Conservation (phyloP, 305 asterid genomes). For the Fraxinus dipetala region DNA sequence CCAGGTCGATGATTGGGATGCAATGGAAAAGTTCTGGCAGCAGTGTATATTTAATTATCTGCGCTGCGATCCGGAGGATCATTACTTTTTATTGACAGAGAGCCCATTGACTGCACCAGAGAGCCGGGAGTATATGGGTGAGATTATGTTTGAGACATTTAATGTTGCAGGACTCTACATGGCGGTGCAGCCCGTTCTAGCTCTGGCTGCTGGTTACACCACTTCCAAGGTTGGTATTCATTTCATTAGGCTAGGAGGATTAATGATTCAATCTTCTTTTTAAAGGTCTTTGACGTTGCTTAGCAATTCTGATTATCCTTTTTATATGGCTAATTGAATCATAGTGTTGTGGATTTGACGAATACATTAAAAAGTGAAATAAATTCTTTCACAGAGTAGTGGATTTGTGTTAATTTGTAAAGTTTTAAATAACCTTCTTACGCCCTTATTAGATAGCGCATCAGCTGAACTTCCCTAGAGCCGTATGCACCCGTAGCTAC, state of each 20-base stretch:
- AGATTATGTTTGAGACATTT: constrained; percentile 93
- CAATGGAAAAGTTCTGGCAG: constrained; percentile 97
- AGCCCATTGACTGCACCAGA: constrained; percentile 92
- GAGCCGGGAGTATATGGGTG: constrained; percentile 88
- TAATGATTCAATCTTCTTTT: not conserved
- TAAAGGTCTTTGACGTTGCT: not conserved
- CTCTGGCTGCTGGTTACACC: constrained; percentile 96
- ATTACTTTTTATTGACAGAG: constrained; percentile 84
- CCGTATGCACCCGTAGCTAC: not conserved
- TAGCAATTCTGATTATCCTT: not conserved
- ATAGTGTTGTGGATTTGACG: not conserved
- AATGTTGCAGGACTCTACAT: constrained; percentile 87
- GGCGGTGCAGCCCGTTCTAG: constrained; percentile 95
- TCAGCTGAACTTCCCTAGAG: not conserved
- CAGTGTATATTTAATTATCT: constrained; percentile 75
- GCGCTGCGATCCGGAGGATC: constrained; percentile 96
- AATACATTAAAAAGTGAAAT: not conserved
- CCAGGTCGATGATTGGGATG: constrained; percentile 90
- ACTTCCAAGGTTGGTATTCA: constrained; percentile 68
- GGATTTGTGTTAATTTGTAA: constrained; percentile 13
- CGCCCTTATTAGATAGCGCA: not conserved
- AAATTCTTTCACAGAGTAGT: not conserved
- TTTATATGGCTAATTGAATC: constrained; percentile 4
- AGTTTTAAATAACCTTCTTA: not conserved
- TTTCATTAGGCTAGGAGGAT: constrained; percentile 1